Base-by-base conservation (phyloP, 345 rosid species). In the Hypericum androsaemum region DNA sequence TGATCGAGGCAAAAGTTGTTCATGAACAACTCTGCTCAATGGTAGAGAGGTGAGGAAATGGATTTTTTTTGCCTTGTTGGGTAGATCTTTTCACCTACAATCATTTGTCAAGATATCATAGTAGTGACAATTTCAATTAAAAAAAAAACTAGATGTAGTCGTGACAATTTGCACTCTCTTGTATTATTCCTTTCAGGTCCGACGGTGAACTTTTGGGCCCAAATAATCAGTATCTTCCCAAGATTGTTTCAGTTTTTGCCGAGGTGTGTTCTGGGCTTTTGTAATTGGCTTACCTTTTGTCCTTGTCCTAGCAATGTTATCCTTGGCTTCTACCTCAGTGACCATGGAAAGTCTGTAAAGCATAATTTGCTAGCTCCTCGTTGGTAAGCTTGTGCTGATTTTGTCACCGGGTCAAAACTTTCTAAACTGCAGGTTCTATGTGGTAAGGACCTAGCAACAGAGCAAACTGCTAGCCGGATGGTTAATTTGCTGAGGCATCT, bases 361-460 rank as follows among this genome's bases (percentile, higher is more conserved):
- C 32, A 22, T 22, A 1, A 22, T 22, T 22, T 22, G 32, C 32
- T 22, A 22, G 32, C 32, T 22, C 32, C 32, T 22, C 32, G 32
- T 22, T 22, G 32, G 56, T 11, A 48, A n/a, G 15, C 5, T 39
- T 47, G 12, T 47, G 52, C 42, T 44, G 12, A 45, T 15, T 0
- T 1, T 22, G 32, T 22, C 32, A 22, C 32, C 4, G 28, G 56
- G 17, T 2, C 7, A 54, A 36, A n/a, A 28, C 48, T 39, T 28
- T n/a, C 53, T 54, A 37, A 64, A 46, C 7, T 62, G 57, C 50
- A 94, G 99, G 94, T 88, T 49, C 74, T 94, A 39, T 85, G 97
- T 50, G 94, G 97, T 35, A 94, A 83, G 67, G 97, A 94, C 73
- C 74, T 94, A 59, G 99, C 84, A 38, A 83, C 90, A 12, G 94